Evolutionary conservation across 2,329 filamentous ascomycete genomes (phyloP).

Genomic region (Scopulariopsis brevicaulis): DNA sequence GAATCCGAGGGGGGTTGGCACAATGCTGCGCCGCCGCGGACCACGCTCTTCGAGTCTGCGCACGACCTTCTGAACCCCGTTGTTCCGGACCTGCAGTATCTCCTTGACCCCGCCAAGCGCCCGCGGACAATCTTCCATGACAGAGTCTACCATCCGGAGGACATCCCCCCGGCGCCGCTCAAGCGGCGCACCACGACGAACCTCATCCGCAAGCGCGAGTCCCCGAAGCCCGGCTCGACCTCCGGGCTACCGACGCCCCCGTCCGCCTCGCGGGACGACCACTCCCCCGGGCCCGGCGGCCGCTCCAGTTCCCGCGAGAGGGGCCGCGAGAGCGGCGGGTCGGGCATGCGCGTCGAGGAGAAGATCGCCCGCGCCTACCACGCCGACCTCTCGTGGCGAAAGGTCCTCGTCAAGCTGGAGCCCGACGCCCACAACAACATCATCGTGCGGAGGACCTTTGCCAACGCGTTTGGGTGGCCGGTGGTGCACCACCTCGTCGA

Average conservation of each 20-base stretch:
- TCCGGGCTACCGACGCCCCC: slow-evolving; percentile 18
- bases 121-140: slow-evolving; percentile 94
- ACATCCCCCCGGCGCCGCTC: slow-evolving; percentile 74
- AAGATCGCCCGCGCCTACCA: slow-evolving; percentile 97
- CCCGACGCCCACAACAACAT: slow-evolving; percentile 99
- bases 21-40: slow-evolving; percentile 64
- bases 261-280: neutral
- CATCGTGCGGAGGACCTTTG: slow-evolving; percentile 89
- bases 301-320: neutral
- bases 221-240: slow-evolving; percentile 11
- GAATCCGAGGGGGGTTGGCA: slow-evolving; percentile 27
- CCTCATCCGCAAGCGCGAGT: slow-evolving; percentile 12
- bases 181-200: slow-evolving; percentile 36
- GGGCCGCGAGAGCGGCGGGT: slow-evolving; percentile 28
- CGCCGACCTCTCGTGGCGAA: slow-evolving; percentile 83
- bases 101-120: slow-evolving; percentile 72
- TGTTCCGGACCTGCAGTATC: slow-evolving; percentile 67
- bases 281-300: neutral
- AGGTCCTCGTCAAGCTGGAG: slow-evolving; percentile 89
- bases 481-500: slow-evolving; percentile 92
- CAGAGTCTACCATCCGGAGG: slow-evolving; percentile 82
- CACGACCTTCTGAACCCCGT: slow-evolving; percentile 88
- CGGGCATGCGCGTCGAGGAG: slow-evolving; percentile 84
- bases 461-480: slow-evolving; percentile 96
- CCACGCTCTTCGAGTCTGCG: slow-evolving; percentile 90